A percentile compares a stretch with the other conserved stretches of the same genome.
These are phyloP conservation scores for Mycena kentingensis DNA, from an alignment of 768 basidiomycete genomes.

Conservation along the genomic window DNA sequence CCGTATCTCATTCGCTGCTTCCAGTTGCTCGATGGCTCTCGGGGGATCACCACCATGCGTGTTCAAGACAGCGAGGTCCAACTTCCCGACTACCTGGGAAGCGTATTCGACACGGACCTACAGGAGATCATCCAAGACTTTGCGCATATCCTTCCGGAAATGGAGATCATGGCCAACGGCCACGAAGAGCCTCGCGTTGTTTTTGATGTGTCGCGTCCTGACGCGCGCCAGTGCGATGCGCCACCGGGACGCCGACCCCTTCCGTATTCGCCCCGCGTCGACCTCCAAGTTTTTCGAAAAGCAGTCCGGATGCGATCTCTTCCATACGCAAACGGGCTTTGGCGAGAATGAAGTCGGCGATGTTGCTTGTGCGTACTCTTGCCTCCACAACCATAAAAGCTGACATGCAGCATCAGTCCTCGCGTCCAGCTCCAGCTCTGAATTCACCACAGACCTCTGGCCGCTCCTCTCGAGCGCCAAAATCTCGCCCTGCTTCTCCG, in stretches of 20 bases:
- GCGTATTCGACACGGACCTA: not conserved
- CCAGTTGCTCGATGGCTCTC: not conserved
- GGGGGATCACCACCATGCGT: not conserved
- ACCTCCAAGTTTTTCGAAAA: conserved; percentile 1
- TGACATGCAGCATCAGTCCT: not conserved
- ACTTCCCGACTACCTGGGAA: conserved; percentile 1
- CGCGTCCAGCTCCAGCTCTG: not conserved
- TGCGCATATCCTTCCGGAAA: not conserved
- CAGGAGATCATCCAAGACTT: conserved; percentile 7
- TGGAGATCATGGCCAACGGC: conserved; percentile 2
- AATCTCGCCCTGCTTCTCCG: conserved; percentile 9
- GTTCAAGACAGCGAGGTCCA: not conserved
- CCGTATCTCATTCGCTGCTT: not conserved
- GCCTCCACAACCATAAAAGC: not conserved
- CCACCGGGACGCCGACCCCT: not conserved
- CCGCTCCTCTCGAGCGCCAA: conserved; percentile 9
- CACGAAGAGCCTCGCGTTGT: conserved; percentile 4
- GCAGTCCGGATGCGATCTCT: not conserved
- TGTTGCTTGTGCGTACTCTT: not conserved
- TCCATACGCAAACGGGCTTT: not conserved
- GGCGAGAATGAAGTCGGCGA: not conserved
- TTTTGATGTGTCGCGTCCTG: not conserved
- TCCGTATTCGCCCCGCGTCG: not conserved
- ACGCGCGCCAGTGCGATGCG: not conserved
- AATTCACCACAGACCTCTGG: conserved; percentile 9